Conservation (phyloP, 2,329 filamentous ascomycete genomes). For the Calycina marina region DNA sequence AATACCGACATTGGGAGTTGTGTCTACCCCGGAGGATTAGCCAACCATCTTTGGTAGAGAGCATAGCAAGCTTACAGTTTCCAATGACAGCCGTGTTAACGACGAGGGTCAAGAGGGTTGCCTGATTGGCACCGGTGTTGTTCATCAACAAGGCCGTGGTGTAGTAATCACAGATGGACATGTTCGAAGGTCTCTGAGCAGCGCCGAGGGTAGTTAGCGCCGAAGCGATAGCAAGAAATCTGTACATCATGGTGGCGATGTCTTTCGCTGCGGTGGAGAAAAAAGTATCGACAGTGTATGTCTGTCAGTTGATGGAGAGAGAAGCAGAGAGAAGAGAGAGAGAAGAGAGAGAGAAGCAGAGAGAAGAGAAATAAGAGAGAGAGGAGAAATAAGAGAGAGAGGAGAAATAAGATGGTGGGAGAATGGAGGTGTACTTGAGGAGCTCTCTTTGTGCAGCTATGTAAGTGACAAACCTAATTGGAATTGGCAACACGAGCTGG, state of each 20-base stretch:
- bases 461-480: too few species aligned
- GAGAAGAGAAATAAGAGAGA: too few species aligned
- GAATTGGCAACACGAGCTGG: too few species aligned
- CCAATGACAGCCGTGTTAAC: slow-evolving; percentile 51
- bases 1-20: slow-evolving; percentile 35
- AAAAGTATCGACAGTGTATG: too few species aligned
- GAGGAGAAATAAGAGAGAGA: too few species aligned
- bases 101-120: slow-evolving; percentile 37
- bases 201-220: slow-evolving; percentile 7
- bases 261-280: too few species aligned
- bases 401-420: too few species aligned
- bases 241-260: slow-evolving; percentile 16
- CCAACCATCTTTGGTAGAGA: slow-evolving; percentile 1
- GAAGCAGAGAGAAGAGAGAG: too few species aligned
- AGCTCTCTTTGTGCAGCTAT: too few species aligned
- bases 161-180: slow-evolving; percentile 48
- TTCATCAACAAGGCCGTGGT: slow-evolving; percentile 41
- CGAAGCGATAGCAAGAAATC: slow-evolving; percentile 9
- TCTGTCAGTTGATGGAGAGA: too few species aligned
- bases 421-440: too few species aligned
- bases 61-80: slow-evolving; percentile 30
- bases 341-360: too few species aligned
- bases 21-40: slow-evolving; percentile 26
- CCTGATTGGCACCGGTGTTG: slow-evolving; percentile 44
- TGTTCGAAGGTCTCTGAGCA: slow-evolving; percentile 32